Percentiles rank a stretch among this genome's conserved stretches.
These are phyloP conservation scores for Saccharum spontaneum DNA, from an alignment of 176 grass and related monocot genomes.

Conservation along the genomic window DNA sequence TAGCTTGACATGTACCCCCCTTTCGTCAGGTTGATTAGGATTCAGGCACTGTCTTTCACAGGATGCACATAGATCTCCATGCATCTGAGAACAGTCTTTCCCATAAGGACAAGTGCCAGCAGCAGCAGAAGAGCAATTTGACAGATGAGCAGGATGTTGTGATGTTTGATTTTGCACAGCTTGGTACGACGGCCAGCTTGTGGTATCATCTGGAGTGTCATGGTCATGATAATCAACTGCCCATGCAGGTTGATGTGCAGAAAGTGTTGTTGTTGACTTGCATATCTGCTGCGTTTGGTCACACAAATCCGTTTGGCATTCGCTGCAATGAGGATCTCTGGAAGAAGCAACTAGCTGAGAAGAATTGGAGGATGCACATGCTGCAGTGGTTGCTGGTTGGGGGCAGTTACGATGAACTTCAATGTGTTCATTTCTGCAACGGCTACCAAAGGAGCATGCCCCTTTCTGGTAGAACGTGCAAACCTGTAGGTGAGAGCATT, in stretches of 20 bases:
- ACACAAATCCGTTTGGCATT: constrained; percentile 29
- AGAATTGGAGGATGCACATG: constrained; percentile 46
- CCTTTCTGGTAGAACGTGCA: constrained; percentile 96
- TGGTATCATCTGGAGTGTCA: constrained; percentile 23
- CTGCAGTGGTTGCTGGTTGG: constrained; percentile 37
- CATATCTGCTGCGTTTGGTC: constrained; percentile 17
- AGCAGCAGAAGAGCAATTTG: constrained; percentile 81
- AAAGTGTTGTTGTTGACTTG: neutral
- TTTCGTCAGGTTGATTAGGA: constrained; percentile 57
- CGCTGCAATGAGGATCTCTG: constrained; percentile 27
- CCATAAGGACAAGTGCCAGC: constrained; percentile 75
- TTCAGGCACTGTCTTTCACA: constrained; percentile 73
- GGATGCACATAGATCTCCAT: constrained; percentile 62
- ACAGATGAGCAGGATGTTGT: constrained; percentile 44
- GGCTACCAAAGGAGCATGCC: constrained; percentile 72
- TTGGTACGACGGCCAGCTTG: constrained; percentile 11
- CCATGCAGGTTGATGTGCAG: constrained; percentile 20
- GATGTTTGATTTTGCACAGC: constrained; percentile 14
- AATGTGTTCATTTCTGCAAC: constrained; percentile 78
- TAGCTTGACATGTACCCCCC: constrained; percentile 55
- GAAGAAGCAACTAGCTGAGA: constrained; percentile 37
- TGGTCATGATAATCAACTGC: constrained; percentile 25
- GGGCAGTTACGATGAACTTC: constrained; percentile 43
- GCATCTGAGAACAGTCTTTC: constrained; percentile 62
- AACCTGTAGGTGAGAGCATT: constrained; percentile 44